These are phyloP conservation scores for Ambrosiella beaveri DNA, from an alignment of 2,329 filamentous ascomycete species.

Conservation along the genomic window DNA sequence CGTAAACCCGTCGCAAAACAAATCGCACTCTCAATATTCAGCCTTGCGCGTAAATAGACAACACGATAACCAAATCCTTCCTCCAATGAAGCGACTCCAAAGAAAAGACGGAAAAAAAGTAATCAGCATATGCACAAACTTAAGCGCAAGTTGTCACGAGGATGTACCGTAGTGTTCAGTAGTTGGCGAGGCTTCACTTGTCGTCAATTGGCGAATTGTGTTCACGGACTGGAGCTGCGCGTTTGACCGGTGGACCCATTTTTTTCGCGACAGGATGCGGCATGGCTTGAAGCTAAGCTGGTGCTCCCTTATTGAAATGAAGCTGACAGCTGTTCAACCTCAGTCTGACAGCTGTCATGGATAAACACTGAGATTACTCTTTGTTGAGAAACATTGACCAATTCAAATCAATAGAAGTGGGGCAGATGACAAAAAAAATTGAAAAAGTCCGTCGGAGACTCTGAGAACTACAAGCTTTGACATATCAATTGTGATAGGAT, in stretches of 20 bases:
- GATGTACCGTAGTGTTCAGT: neutral
- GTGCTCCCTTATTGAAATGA: neutral
- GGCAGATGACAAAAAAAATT: too few species aligned
- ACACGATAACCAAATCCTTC: neutral
- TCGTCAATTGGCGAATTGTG: neutral
- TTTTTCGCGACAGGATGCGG: neutral
- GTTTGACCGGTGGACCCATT: neutral
- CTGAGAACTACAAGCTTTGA: too few species aligned
- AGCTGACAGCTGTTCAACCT: neutral
- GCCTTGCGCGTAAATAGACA: conserved; percentile 2
- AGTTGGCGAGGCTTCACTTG: neutral
- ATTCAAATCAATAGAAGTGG: too few species aligned
- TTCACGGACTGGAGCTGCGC: neutral
- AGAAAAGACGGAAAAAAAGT: neutral
- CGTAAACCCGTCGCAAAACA: neutral
- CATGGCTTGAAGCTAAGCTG: neutral
- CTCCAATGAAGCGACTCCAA: neutral
- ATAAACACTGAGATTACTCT: too few species aligned
- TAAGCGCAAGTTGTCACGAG: neutral
- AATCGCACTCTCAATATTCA: conserved; percentile 1
- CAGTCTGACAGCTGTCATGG: neutral
- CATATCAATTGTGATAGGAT: too few species aligned
- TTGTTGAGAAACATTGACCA: too few species aligned
- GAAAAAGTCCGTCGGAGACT: too few species aligned
- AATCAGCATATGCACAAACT: neutral